phyloP scores from a whole-genome alignment of 768 basidiomycete genomes.

The Zangia roseola region DNA sequence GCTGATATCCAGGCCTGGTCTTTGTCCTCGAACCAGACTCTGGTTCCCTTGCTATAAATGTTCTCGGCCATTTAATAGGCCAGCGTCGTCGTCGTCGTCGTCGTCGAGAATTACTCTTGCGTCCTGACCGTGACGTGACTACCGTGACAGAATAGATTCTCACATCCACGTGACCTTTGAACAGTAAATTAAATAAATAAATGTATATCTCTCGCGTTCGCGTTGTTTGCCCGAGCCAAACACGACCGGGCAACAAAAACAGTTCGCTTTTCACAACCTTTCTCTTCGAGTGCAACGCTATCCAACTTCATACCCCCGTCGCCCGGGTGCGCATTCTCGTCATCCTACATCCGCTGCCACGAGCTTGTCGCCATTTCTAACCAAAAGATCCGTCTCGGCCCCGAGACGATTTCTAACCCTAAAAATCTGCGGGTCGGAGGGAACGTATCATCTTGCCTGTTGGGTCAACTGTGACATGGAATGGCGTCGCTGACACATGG shows the following conservation, averaged over 20 bases:
- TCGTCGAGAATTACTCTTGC: conserved; percentile 11
- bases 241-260: conserved; percentile 10
- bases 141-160: conserved; percentile 17
- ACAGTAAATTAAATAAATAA: too few relatives aligned
- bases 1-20: conserved; percentile 94
- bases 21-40: conserved; percentile 93
- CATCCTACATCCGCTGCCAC: conserved; percentile 29
- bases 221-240: conserved; percentile 27
- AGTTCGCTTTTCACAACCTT: conserved; percentile 4
- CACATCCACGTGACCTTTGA: conserved; percentile 20
- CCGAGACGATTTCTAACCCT: conserved; percentile 61
- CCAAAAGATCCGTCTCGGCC: conserved; percentile 51
- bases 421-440: conserved; percentile 40
- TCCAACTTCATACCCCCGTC: conserved; percentile 37
- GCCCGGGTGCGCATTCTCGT: conserved; percentile 45
- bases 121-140: conserved; percentile 24
- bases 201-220: background rate
- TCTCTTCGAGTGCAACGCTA: conserved; percentile 8
- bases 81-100: conserved; percentile 19
- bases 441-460: conserved; percentile 27
- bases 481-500: conserved; percentile 19
- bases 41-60: conserved; percentile 86
- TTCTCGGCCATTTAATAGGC: conserved; percentile 85
- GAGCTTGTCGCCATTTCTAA: conserved; percentile 36
- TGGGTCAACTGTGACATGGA: conserved; percentile 20